Evolutionary conservation across 192 early-diverging fungal genomes (phyloP).

Genomic region (Coemansia sp.): DNA sequence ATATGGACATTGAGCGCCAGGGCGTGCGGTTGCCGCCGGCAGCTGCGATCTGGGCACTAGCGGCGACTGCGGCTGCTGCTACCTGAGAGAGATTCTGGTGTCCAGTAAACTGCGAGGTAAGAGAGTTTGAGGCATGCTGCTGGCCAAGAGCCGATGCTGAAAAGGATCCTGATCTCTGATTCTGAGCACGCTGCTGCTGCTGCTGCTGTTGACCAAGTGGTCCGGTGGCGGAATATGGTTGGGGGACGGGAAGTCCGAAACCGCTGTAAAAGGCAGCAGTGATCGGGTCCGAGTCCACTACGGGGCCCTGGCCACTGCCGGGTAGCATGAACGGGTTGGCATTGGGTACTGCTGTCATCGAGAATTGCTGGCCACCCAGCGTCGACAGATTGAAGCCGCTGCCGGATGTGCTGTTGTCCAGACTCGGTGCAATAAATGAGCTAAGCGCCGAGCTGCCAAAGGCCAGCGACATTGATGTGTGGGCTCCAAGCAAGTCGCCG

Average conservation of each 20-base stretch:
- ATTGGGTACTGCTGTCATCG: conserved; percentile 32
- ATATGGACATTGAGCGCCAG: conserved; percentile 5
- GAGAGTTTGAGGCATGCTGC: too few relatives aligned
- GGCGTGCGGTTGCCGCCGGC: neutral
- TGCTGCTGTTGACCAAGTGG: too few relatives aligned
- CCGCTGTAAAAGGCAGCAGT: conserved; percentile 47
- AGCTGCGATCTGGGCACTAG: neutral
- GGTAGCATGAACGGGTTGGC: conserved; percentile 52
- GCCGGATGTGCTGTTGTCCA: conserved; percentile 8
- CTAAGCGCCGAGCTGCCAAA: conserved; percentile 22
- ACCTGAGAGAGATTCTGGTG: conserved; percentile 32
- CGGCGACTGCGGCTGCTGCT: conserved; percentile 1
- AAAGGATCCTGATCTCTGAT: too few relatives aligned
- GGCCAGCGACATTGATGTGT: conserved; percentile 12
- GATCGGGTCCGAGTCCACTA: conserved; percentile 32
- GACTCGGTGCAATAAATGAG: conserved; percentile 21
- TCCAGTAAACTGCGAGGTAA: conserved; percentile 26
- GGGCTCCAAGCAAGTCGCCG: conserved; percentile 19
- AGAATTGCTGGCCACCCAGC: neutral
- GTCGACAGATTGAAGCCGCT: neutral
- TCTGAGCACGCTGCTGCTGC: conserved; percentile 7
- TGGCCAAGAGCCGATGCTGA: too few relatives aligned
- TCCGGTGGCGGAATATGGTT: too few relatives aligned
- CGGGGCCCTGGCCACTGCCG: conserved; percentile 42
- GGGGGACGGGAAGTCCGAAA: conserved; percentile 36